Evolutionary conservation across 176 grass and related monocot species (phyloP).

Genomic region (Triticum dicoccoides): DNA sequence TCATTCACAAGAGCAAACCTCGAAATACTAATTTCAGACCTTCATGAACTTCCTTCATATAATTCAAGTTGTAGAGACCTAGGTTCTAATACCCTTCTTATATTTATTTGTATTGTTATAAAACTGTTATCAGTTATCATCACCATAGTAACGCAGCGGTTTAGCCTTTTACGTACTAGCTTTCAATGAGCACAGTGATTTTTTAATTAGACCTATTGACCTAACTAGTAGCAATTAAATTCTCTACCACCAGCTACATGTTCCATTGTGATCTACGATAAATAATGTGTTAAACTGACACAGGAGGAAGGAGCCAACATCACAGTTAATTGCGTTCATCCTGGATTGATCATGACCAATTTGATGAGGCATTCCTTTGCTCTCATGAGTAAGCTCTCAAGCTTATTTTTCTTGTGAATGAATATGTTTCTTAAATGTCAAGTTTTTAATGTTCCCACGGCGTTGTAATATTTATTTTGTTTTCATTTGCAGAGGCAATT

Average conservation of each 20-base stretch:
- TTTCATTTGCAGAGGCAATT: conserved; percentile 49
- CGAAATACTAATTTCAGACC: not conserved
- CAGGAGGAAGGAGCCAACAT: conserved; percentile 89
- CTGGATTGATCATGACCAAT: conserved; percentile 96
- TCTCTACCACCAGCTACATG: not conserved
- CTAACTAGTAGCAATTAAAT: not conserved
- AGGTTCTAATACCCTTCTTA: not conserved
- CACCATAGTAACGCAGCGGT: not conserved
- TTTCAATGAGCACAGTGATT: not conserved
- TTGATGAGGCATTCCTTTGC: conserved; percentile 83
- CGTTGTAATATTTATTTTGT: not conserved
- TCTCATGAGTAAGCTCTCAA: conserved; percentile 68
- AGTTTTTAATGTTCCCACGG: not conserved
- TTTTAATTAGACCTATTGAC: not conserved
- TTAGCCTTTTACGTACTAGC: not conserved
- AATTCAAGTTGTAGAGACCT: not conserved
- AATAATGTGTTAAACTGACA: conserved; percentile 16
- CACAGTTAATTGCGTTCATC: conserved; percentile 84
- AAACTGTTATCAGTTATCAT: not conserved
- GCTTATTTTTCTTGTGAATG: not conserved
- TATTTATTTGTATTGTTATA: not conserved
- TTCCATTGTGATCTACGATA: not conserved
- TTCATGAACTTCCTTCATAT: not conserved
- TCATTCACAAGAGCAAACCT: not conserved
- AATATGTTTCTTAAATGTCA: not conserved